Percentiles rank a stretch among this genome's conserved stretches.
Evolutionary conservation across 257 asterid genomes (phyloP).

Genomic region (Solanum ahanhuiri): DNA sequence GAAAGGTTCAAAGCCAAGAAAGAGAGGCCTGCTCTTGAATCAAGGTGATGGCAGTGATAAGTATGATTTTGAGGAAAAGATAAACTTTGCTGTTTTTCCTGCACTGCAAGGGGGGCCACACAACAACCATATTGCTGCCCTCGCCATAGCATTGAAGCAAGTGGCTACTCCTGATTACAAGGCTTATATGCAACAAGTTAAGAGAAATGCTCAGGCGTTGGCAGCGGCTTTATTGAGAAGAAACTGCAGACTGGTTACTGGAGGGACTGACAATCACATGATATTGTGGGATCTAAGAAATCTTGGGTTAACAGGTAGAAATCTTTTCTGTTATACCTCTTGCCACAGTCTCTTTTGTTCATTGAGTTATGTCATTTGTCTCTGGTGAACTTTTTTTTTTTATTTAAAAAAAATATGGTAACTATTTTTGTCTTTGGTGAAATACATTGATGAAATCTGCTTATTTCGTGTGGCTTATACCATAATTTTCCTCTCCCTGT

Average conservation of each 20-base stretch:
- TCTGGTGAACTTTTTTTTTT: background rate
- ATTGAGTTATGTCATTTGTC: background rate
- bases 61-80: constrained; percentile 84
- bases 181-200: constrained; percentile 74
- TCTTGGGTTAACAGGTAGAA: constrained; percentile 64
- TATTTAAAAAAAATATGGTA: background rate
- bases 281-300: constrained; percentile 83
- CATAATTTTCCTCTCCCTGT: background rate
- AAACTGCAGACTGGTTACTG: constrained; percentile 67
- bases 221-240: constrained; percentile 57
- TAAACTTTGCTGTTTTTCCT: constrained; percentile 84
- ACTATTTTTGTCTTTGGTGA: background rate
- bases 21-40: constrained; percentile 62
- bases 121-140: constrained; percentile 84
- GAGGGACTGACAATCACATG: constrained; percentile 81
- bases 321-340: background rate
- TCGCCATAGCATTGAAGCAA: constrained; percentile 82
- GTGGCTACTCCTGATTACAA: constrained; percentile 72
- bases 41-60: constrained; percentile 60
- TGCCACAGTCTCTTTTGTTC: background rate
- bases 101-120: constrained; percentile 92
- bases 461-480: background rate
- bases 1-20: constrained; percentile 72
- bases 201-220: constrained; percentile 72
- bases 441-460: background rate